A percentile compares a stretch with the other conserved stretches of the same genome.
phyloP scores from a whole-genome alignment of 306 rosid species.

The Pterocarpus macrocarpus region DNA sequence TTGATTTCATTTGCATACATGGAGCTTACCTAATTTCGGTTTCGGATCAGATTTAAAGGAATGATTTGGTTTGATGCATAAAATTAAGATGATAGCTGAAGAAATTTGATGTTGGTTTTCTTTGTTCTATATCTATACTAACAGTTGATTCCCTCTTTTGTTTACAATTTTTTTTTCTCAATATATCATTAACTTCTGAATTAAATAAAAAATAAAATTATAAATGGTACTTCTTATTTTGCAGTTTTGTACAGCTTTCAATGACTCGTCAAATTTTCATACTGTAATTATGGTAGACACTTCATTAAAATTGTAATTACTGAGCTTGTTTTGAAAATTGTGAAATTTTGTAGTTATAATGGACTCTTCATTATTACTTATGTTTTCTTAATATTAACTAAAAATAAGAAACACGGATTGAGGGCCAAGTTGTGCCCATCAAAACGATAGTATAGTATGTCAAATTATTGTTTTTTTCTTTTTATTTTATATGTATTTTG shows the following conservation, averaged over 20 bases:
- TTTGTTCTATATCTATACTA: background rate
- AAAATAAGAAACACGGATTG: background rate
- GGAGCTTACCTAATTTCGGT: conserved; percentile 13
- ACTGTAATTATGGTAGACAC: conserved; percentile 5
- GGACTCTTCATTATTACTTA: background rate
- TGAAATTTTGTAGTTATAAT: background rate
- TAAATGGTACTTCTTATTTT: background rate
- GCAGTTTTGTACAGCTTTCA: background rate
- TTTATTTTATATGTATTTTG: background rate
- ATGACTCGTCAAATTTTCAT: background rate
- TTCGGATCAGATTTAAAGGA: conserved; percentile 13
- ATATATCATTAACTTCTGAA: background rate
- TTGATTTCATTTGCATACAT: conserved; percentile 1
- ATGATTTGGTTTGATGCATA: conserved; percentile 26
- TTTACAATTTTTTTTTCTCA: background rate
- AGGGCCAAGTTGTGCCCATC: background rate
- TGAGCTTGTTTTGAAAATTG: background rate
- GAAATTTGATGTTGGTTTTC: conserved; percentile 12
- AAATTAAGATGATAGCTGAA: background rate
- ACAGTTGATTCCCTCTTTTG: background rate
- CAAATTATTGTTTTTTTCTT: background rate
- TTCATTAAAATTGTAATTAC: background rate
- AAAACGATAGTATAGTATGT: no score
- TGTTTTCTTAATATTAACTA: background rate
- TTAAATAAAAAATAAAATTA: background rate